phyloP scores from a whole-genome alignment of 768 basidiomycete species.

The Tulasnella calospora region DNA sequence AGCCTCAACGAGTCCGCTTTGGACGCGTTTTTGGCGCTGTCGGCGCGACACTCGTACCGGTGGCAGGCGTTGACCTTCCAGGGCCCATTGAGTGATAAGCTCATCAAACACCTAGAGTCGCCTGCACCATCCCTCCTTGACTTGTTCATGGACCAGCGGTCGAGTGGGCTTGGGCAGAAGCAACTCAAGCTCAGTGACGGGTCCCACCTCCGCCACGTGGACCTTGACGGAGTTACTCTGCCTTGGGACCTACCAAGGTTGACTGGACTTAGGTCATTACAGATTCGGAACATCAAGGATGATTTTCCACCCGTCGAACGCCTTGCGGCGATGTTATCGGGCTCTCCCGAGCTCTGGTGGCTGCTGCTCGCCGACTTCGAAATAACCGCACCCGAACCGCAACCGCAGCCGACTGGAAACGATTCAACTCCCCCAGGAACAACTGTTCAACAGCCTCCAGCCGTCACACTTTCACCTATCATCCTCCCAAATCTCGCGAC shows the following conservation, averaged over 20 bases:
- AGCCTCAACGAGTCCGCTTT: neutral
- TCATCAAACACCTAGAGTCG: neutral
- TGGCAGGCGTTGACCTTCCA: neutral
- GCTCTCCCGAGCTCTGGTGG: slow-evolving; percentile 10
- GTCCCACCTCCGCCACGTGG: neutral
- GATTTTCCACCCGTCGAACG: neutral
- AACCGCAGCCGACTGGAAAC: neutral
- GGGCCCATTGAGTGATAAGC: neutral
- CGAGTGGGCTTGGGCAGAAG: neutral
- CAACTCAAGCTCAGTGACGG: neutral
- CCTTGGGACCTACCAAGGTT: neutral
- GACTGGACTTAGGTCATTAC: neutral
- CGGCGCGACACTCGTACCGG: neutral
- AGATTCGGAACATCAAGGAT: neutral
- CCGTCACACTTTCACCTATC: neutral
- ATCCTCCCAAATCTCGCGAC: neutral
- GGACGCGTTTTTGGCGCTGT: neutral
- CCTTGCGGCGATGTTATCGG: neutral
- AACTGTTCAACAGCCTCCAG: neutral
- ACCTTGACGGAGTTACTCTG: neutral
- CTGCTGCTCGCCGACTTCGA: neutral
- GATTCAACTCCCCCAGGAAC: neutral
- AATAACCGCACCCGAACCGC: neutral
- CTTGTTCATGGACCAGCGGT: slow-evolving; percentile 1
- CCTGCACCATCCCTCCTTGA: neutral